These are phyloP conservation scores for Euclidium syriacum DNA, from an alignment of 345 rosid species.

Conservation along the genomic window DNA sequence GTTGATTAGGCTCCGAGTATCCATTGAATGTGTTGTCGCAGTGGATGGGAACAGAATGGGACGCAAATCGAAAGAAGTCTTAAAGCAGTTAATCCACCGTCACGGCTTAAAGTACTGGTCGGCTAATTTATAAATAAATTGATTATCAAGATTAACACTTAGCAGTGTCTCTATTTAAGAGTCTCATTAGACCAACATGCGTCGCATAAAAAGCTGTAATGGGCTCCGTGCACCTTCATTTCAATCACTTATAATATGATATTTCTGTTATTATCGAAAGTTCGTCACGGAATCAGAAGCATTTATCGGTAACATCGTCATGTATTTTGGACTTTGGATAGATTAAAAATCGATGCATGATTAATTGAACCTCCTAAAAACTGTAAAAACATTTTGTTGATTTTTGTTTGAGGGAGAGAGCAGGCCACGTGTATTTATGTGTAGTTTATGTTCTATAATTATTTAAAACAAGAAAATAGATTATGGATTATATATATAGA, in stretches of 20 bases:
- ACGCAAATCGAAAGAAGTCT: slow-evolving; percentile 23
- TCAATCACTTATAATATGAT: neutral
- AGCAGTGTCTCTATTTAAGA: slow-evolving; percentile 9
- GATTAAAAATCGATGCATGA: slow-evolving; percentile 7
- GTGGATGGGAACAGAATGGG: slow-evolving; percentile 22
- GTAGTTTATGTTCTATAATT: neutral
- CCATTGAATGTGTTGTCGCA: slow-evolving; percentile 24
- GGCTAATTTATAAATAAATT: slow-evolving; percentile 10
- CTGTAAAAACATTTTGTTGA: neutral
- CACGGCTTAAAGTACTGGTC: slow-evolving; percentile 23
- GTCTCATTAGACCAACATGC: slow-evolving; percentile 31
- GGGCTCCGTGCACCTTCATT: slow-evolving; percentile 28
- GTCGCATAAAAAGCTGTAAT: slow-evolving; percentile 24
- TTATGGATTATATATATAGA: too few relatives aligned
- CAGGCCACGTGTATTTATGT: neutral
- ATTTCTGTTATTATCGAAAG: slow-evolving; percentile 13
- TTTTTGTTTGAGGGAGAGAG: neutral
- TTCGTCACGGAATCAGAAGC: slow-evolving; percentile 13
- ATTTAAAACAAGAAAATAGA: too few relatives aligned
- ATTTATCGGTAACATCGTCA: slow-evolving; percentile 19
- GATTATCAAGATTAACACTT: slow-evolving; percentile 22
- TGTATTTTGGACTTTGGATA: slow-evolving; percentile 17
- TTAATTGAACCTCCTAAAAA: slow-evolving; percentile 8
- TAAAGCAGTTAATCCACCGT: slow-evolving; percentile 25
- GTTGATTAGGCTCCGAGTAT: slow-evolving; percentile 8